Evolutionary conservation across 768 basidiomycete genomes (phyloP).

Genomic region (Galerina marginata): DNA sequence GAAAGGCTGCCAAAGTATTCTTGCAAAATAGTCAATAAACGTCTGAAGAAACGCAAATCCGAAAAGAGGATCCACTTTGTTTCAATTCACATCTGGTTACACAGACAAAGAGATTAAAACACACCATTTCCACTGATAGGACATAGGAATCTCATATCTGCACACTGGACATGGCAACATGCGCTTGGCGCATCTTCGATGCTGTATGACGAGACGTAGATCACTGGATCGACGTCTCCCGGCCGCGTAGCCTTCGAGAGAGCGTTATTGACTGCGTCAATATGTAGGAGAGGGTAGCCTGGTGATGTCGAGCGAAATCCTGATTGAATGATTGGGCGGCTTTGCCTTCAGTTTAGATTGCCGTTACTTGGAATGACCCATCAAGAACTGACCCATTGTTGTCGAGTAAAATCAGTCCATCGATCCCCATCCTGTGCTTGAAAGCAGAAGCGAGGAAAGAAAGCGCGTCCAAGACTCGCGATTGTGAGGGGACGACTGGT

Average conservation of each 20-base stretch:
- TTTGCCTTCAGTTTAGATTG: conserved; percentile 33
- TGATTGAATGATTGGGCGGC: conserved; percentile 86
- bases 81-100: conserved; percentile 19
- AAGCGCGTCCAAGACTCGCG: no score
- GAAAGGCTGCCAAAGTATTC: conserved; percentile 92
- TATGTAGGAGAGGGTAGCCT: conserved; percentile 83
- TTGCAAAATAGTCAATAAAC: conserved; percentile 79
- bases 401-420: conserved; percentile 83
- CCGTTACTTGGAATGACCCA: background rate
- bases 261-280: conserved; percentile 83
- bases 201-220: conserved; percentile 63
- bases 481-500: no score
- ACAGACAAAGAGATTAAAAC: conserved; percentile 31
- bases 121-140: conserved; percentile 86
- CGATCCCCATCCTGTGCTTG: conserved; percentile 65
- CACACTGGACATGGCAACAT: conserved; percentile 81
- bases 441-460: background rate
- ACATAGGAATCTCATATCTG: conserved; percentile 78
- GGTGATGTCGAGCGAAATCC: conserved; percentile 81
- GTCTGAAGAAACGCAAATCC: conserved; percentile 89
- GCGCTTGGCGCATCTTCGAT: conserved; percentile 61
- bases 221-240: conserved; percentile 72
- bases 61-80: conserved; percentile 83
- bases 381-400: conserved; percentile 61
- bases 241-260: conserved; percentile 58